Evolutionary conservation across 2,329 filamentous ascomycete species (phyloP).

Genomic region (Pseudogymnoascus sp.): DNA sequence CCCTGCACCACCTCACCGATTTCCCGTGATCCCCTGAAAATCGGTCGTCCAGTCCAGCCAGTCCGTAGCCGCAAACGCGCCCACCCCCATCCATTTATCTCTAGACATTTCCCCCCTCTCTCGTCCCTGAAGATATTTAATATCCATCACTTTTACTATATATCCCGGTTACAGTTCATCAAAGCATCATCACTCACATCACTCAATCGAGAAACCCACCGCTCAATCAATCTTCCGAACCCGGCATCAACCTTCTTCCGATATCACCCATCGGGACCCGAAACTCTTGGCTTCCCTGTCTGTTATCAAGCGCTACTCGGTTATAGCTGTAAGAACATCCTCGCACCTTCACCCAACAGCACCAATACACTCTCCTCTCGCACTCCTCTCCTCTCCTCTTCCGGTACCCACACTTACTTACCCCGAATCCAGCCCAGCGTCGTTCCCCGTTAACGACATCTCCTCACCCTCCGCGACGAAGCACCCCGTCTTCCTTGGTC

Average conservation of each 20-base stretch:
- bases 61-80: neutral
- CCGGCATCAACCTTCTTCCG: neutral
- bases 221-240: neutral
- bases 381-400: neutral
- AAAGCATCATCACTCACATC: neutral
- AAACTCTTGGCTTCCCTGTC: neutral
- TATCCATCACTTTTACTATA: neutral
- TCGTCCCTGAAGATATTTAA: neutral
- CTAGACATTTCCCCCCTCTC: neutral
- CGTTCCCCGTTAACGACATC: neutral
- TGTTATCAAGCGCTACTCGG: neutral
- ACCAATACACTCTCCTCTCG: neutral
- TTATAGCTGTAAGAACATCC: neutral
- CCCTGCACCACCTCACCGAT: neutral
- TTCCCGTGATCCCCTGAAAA: slow-evolving; percentile 1
- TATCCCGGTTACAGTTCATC: neutral
- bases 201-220: neutral
- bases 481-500: slow-evolving; percentile 92
- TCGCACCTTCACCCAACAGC: neutral
- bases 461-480: slow-evolving; percentile 56
- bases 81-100: neutral
- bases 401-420: neutral
- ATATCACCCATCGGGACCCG: neutral
- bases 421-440: neutral
- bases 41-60: neutral